These are phyloP conservation scores for Zygoascus flipseniorum DNA, from an alignment of 805 yeast genomes.

Conservation along the genomic window DNA sequence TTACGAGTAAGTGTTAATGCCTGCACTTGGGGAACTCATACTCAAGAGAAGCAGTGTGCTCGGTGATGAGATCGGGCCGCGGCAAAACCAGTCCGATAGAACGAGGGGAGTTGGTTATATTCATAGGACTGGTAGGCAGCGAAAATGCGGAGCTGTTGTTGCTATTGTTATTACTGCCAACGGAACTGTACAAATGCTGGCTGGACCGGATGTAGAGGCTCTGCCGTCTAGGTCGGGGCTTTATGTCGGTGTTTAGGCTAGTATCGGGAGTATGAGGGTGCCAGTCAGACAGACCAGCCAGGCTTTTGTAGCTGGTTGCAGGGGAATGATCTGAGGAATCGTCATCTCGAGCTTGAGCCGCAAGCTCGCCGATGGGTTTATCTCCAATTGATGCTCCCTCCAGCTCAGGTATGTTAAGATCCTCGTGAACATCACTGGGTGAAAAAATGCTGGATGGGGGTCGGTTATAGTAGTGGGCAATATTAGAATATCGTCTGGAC, in stretches of 20 bases:
- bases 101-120: slow-evolving; percentile 2
- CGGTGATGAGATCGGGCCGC: neutral
- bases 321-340: neutral
- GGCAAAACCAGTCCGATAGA: slow-evolving; percentile 7
- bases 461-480: neutral
- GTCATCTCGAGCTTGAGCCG: neutral
- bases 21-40: slow-evolving; percentile 6
- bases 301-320: neutral
- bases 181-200: neutral
- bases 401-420: neutral
- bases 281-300: neutral
- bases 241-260: neutral
- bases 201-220: slow-evolving; percentile 11
- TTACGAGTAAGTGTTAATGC: neutral
- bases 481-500: neutral
- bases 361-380: neutral
- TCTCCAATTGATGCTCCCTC: neutral
- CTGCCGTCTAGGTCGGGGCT: slow-evolving; percentile 9
- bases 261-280: neutral
- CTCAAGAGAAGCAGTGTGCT: slow-evolving; percentile 3
- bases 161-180: neutral
- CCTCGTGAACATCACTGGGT: neutral
- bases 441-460: neutral
- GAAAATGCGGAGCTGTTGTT: neutral
- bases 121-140: neutral